These are phyloP conservation scores for Ceratocystis lukuohia DNA, from an alignment of 2,329 filamentous ascomycete species.

Conservation along the genomic window DNA sequence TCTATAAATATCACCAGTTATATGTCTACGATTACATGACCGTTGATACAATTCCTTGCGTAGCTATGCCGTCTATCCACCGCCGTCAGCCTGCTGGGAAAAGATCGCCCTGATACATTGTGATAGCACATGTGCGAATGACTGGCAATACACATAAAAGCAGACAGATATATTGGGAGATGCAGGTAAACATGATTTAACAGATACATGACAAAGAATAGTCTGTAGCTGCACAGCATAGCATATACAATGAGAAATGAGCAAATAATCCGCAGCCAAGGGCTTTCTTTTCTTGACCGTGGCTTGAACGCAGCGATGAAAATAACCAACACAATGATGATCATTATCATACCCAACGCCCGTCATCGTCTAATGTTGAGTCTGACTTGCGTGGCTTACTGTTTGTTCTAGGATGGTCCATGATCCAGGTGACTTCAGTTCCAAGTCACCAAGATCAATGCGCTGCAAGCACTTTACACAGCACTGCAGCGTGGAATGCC, in stretches of 20 bases:
- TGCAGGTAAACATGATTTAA: neutral
- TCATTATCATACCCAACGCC: neutral
- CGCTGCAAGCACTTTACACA: slow-evolving; percentile 4
- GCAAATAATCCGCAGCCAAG: neutral
- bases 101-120: neutral
- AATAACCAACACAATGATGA: neutral
- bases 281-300: too few relatives aligned
- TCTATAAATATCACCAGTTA: neutral
- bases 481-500: neutral
- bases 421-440: neutral
- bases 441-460: neutral
- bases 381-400: neutral
- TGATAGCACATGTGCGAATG: neutral
- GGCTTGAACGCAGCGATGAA: too few relatives aligned
- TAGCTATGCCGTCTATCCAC: too few relatives aligned
- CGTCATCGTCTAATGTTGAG: neutral
- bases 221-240: neutral
- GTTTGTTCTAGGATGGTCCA: neutral
- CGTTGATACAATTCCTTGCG: too few relatives aligned
- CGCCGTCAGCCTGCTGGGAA: neutral
- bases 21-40: too few relatives aligned
- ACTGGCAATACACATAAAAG: neutral
- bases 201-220: neutral
- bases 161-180: neutral
- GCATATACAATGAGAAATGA: neutral